Evolutionary conservation across 2,329 filamentous ascomycete species (phyloP).

Genomic region (Diaporthe sp.): DNA sequence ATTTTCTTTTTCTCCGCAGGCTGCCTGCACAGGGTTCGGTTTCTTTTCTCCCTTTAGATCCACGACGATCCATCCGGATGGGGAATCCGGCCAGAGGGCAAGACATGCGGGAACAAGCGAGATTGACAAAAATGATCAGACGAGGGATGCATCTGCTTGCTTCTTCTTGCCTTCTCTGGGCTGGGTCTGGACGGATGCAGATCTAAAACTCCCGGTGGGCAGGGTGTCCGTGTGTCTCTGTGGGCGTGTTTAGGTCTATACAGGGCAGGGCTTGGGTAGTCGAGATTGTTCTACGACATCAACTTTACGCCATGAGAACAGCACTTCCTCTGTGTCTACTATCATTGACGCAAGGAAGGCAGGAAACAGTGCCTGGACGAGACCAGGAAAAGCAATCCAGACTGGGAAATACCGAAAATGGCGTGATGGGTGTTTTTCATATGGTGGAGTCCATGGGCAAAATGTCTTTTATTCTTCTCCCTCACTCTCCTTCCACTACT

Average conservation of each 20-base stretch:
- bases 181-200: constrained; percentile 22
- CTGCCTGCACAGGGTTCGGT: neutral
- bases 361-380: neutral
- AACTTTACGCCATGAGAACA: constrained; percentile 3
- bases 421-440: neutral
- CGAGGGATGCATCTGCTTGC: neutral
- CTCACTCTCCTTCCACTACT: neutral
- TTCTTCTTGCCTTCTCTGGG: neutral
- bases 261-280: neutral
- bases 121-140: constrained; percentile 3
- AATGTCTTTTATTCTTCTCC: neutral
- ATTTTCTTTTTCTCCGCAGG: neutral
- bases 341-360: neutral
- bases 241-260: neutral
- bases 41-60: constrained; percentile 10
- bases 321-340: neutral
- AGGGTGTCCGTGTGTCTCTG: neutral
- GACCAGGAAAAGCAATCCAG: neutral
- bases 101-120: constrained; percentile 27
- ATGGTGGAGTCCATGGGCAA: neutral
- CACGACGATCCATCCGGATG: constrained; percentile 6
- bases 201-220: constrained; percentile 15
- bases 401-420: neutral
- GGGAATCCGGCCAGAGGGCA: constrained; percentile 17
- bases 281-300: constrained; percentile 27